Percentiles rank a stretch among this genome's conserved stretches.
Evolutionary conservation across 352 stramenopile species (phyloP).

Genomic region (Phytophthora citrophthora): DNA sequence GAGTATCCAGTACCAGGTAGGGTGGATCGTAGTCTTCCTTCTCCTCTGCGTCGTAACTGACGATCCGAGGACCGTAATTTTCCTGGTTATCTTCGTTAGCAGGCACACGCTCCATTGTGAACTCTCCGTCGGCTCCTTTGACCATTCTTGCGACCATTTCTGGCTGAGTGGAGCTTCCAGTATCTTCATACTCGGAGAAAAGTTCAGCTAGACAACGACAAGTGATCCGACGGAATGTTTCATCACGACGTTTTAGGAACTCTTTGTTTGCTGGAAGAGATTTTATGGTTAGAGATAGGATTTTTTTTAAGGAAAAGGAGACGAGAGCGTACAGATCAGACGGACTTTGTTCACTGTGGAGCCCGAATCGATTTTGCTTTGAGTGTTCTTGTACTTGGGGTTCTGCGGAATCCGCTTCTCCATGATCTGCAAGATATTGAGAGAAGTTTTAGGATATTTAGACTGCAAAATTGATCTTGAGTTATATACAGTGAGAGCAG

Average conservation of each 20-base stretch:
- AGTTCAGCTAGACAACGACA: slow-evolving; percentile 73
- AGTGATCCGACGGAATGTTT: slow-evolving; percentile 79
- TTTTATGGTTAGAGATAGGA: neutral
- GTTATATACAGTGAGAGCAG: no score
- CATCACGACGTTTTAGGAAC: slow-evolving; percentile 82
- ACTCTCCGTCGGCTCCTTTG: slow-evolving; percentile 67
- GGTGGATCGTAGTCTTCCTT: slow-evolving; percentile 79
- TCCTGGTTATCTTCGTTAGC: slow-evolving; percentile 44
- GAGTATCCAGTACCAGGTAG: slow-evolving; percentile 78
- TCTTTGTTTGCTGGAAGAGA: slow-evolving; percentile 63
- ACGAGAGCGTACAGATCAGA: slow-evolving; percentile 60
- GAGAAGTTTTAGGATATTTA: no score
- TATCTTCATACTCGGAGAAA: slow-evolving; percentile 81
- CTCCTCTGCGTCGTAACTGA: slow-evolving; percentile 82
- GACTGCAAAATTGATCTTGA: no score
- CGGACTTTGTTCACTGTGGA: slow-evolving; percentile 81
- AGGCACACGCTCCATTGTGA: slow-evolving; percentile 72
- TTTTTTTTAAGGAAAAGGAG: neutral
- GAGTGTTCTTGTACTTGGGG: slow-evolving; percentile 77
- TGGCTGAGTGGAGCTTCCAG: slow-evolving; percentile 43
- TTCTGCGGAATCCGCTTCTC: slow-evolving; percentile 84
- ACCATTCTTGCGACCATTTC: slow-evolving; percentile 85
- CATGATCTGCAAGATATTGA: slow-evolving; percentile 53
- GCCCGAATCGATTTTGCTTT: slow-evolving; percentile 82
- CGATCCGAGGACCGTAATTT: slow-evolving; percentile 57